Percentiles rank a stretch among this genome's conserved stretches.
phyloP scores from a whole-genome alignment of 2,329 filamentous ascomycete species.

The Blastomyces emzantsi region DNA sequence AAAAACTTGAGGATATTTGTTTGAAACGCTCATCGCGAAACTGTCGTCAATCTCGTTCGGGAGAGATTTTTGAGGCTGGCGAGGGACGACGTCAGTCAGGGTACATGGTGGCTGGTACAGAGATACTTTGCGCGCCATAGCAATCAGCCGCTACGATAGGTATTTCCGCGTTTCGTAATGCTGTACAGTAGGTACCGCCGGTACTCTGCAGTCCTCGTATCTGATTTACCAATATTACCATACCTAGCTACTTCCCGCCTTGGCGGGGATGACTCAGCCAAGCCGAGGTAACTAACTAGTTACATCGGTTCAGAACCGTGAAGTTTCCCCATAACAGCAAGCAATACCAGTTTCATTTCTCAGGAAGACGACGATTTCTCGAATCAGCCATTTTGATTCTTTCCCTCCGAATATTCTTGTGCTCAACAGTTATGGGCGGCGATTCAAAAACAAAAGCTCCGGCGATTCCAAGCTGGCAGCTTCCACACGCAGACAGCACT shows the following conservation, averaged over 20 bases:
- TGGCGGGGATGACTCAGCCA: conserved; percentile 3
- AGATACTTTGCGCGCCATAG: neutral
- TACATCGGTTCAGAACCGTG: neutral
- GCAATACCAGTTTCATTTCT: neutral
- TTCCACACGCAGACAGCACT: conserved; percentile 13
- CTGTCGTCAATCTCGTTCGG: neutral
- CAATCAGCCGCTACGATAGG: neutral
- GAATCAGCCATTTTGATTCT: neutral
- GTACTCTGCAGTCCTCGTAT: neutral
- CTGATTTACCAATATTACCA: neutral
- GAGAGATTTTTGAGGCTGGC: neutral
- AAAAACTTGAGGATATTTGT: neutral
- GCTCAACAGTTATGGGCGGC: conserved; percentile 24
- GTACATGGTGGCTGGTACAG: neutral
- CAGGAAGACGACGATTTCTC: neutral
- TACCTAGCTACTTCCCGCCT: neutral
- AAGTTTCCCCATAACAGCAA: neutral
- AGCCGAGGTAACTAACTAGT: conserved; percentile 8
- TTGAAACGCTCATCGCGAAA: neutral
- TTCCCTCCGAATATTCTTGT: neutral
- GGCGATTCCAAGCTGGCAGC: conserved; percentile 36
- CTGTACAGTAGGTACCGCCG: neutral
- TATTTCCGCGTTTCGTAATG: neutral
- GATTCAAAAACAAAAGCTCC: conserved; percentile 22
- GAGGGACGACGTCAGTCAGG: neutral